Conservation (phyloP, 129 eudicot species). For the Arctium lappa region DNA sequence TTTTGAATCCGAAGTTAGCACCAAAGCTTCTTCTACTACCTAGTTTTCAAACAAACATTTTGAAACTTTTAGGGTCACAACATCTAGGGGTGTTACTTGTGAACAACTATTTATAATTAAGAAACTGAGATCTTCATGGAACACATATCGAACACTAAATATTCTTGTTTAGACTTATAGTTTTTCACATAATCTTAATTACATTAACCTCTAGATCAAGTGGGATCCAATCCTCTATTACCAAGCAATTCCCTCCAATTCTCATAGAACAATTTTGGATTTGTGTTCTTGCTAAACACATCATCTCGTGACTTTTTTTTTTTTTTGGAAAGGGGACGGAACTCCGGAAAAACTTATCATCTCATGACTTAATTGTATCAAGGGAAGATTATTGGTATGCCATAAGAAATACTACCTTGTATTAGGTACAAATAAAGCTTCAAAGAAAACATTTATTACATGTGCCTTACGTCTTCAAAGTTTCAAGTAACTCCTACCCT, state of each 20-base stretch:
- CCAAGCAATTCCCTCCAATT: constrained; percentile 4
- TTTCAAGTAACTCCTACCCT: background rate
- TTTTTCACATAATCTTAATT: background rate
- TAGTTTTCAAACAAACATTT: background rate
- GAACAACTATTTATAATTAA: background rate
- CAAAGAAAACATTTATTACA: background rate
- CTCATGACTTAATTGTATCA: background rate
- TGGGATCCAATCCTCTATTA: background rate
- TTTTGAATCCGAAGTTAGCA: background rate
- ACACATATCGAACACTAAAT: background rate
- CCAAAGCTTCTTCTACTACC: background rate
- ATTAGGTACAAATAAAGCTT: background rate
- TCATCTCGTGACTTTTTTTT: background rate
- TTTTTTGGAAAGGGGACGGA: too few relatives aligned
- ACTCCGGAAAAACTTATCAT: background rate
- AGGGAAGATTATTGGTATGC: background rate
- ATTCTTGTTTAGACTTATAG: background rate
- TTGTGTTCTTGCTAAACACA: background rate
- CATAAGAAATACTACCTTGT: background rate
- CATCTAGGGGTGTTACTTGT: background rate
- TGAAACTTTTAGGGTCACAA: background rate
- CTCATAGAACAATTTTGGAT: background rate
- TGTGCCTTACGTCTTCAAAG: background rate
- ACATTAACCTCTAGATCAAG: background rate
- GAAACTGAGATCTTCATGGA: background rate